Conservation (phyloP, 352 stramenopile species). For the Phytophthora uliginosa region DNA sequence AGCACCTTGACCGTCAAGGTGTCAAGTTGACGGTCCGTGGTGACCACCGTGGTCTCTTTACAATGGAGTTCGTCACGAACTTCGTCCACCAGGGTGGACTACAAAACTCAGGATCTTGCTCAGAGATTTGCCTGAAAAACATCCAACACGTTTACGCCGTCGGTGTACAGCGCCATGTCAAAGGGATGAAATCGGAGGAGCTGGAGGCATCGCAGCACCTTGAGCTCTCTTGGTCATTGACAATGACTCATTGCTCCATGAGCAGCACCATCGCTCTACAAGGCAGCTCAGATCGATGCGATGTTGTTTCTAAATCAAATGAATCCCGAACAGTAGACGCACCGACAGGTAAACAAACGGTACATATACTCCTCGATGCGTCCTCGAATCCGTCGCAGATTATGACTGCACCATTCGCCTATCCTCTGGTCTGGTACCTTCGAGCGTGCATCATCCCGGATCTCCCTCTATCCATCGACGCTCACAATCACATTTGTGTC, state of each 20-base stretch:
- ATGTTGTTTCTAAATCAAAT: background rate
- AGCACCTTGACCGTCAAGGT: background rate
- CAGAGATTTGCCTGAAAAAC: constrained; percentile 5
- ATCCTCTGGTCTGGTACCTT: background rate
- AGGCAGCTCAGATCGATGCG: background rate
- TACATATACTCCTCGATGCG: background rate
- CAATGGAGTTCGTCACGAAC: background rate
- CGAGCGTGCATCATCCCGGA: constrained; percentile 20
- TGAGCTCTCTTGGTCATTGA: background rate
- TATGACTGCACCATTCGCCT: constrained; percentile 1
- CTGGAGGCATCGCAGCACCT: background rate
- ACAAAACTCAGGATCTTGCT: constrained; percentile 1
- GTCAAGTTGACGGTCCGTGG: background rate
- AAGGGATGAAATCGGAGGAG: background rate
- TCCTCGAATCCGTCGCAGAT: constrained; percentile 27
- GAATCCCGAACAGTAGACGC: background rate
- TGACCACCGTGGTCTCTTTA: background rate
- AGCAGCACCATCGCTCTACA: background rate
- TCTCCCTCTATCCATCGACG: background rate
- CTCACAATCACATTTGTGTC: constrained; percentile 26
- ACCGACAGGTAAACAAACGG: background rate
- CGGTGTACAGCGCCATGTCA: background rate
- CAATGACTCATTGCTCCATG: background rate
- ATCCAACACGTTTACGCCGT: constrained; percentile 13
- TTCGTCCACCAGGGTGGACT: constrained; percentile 4